phyloP scores from a whole-genome alignment of 1,284 basidiomycete species.

The Malassezia nana region DNA sequence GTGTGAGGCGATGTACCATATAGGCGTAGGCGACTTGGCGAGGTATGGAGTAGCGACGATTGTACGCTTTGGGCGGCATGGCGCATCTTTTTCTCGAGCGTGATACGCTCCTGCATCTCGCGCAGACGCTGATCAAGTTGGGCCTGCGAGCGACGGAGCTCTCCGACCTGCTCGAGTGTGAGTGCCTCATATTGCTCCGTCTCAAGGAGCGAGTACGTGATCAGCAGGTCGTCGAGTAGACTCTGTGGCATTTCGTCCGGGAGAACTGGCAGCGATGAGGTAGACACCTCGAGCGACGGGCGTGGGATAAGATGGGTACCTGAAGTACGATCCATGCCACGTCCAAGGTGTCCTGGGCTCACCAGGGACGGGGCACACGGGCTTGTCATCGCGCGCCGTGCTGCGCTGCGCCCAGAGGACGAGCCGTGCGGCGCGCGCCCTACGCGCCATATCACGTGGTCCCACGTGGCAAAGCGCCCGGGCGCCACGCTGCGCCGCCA shows the following conservation, averaged over 20 bases:
- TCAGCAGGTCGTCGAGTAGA: background rate
- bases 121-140: background rate
- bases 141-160: background rate
- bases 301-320: background rate
- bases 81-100: constrained; percentile 14
- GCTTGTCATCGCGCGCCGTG: background rate
- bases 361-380: background rate
- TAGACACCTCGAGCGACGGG: background rate
- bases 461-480: background rate
- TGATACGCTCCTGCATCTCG: constrained; percentile 1
- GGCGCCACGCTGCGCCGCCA: background rate
- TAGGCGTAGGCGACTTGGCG: background rate
- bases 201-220: constrained; percentile 14
- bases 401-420: background rate
- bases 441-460: constrained; percentile 3
- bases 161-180: constrained; percentile 8
- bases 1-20: background rate
- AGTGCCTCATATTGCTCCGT: constrained; percentile 11
- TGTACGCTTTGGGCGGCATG: constrained; percentile 5
- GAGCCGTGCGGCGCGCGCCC: background rate
- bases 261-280: background rate
- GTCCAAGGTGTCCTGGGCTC: background rate
- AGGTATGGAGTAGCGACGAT: background rate
- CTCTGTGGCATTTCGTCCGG: background rate
- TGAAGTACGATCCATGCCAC: background rate